These are phyloP conservation scores for Agrocybe pediades DNA, from an alignment of 768 basidiomycete genomes.

Conservation along the genomic window DNA sequence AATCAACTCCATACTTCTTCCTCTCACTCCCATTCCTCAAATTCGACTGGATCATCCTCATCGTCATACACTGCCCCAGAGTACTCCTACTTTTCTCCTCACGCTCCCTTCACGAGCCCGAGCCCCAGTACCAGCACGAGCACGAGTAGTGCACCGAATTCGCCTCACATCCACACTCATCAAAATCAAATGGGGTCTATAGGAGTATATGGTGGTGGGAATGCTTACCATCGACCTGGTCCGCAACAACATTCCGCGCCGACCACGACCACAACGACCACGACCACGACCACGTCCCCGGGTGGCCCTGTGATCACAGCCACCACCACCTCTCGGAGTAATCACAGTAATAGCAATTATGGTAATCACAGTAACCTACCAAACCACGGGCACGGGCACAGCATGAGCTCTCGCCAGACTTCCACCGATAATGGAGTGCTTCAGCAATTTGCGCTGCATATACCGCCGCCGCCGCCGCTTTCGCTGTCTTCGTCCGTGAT, in stretches of 20 bases:
- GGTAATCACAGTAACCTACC: slow-evolving; percentile 1
- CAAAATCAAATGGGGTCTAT: too few species aligned
- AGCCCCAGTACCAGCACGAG: slow-evolving; percentile 10
- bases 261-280: slow-evolving; percentile 7
- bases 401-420: too few species aligned
- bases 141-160: slow-evolving; percentile 5
- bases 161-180: slow-evolving; percentile 12
- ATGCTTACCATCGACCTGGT: background rate
- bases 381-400: background rate
- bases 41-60: slow-evolving; percentile 6
- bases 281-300: slow-evolving; percentile 17
- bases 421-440: slow-evolving; percentile 23
- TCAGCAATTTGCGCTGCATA: slow-evolving; percentile 27
- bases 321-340: slow-evolving; percentile 17
- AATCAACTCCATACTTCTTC: too few species aligned
- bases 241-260: background rate
- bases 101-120: slow-evolving; percentile 16
- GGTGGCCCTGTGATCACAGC: slow-evolving; percentile 23
- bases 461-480: slow-evolving; percentile 28
- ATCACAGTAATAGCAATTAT: background rate
- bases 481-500: slow-evolving; percentile 21
- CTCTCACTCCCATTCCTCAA: slow-evolving; percentile 1
- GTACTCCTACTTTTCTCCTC: slow-evolving; percentile 19
- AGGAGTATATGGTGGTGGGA: background rate
- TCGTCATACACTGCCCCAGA: slow-evolving; percentile 9